Base-by-base conservation (phyloP, 306 rosid species). In the Cucurbita maxima region DNA sequence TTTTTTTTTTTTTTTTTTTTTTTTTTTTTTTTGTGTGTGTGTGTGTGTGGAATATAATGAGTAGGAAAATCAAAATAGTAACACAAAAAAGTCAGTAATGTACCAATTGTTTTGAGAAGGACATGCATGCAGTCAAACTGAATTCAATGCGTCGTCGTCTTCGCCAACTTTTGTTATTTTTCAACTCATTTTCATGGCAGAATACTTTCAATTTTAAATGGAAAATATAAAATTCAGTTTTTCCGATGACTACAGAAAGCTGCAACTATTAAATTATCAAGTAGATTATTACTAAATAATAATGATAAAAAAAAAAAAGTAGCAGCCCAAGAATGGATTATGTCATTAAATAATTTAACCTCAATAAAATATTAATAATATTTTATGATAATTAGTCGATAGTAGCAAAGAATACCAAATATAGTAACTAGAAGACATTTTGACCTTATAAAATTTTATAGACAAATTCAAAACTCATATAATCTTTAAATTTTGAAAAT, bases 101-200 rank as follows among this genome's bases (percentile, higher is more conserved):
- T 43, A 43, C 56, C 30, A 67, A 18, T 16, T 16, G 71, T 15
- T n/a, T 43, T 37, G 48, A 64, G 51, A 64, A 36, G 34, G 71
- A 37, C 71, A 64, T 16, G 44, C 38, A 45, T 25, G 74, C 57
- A 36, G 74, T 77, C 59, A 68, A 77, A 52, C 52, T 58, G 52
- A 40, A 66, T 58, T 55, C 60, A 58, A 50, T 55, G 58, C 36
- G 54, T 73, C 60, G 22, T 41, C 43, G 30, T 57, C 51, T 41
- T 50, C 62, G 57, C 55, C 50, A 58, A 52, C 34, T 72, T 73
- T 67, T 59, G 71, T 77, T 77, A 76, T 71, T 77, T 38, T 19
- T 50, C 64, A 47, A 75, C 76, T 77, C 76, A 77, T 36, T 61
- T 68, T 20, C 57, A 68, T 68, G 52, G 36, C 20, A 5, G 34